Conservation (phyloP, 2,329 filamentous ascomycete species). For the Hysterium pulicare region DNA sequence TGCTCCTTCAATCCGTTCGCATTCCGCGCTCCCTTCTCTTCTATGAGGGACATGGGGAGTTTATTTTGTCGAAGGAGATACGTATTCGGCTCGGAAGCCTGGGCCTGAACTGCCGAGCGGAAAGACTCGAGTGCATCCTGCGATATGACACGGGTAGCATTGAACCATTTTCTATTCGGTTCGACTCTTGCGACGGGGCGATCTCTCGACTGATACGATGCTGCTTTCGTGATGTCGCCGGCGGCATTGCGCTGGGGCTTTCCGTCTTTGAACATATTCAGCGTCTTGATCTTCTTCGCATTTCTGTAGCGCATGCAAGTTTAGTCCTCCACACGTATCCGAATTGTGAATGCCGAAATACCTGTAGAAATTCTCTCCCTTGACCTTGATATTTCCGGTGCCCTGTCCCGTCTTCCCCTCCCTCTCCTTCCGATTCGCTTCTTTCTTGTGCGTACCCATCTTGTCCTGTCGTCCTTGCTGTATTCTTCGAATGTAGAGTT, state of each 20-base stretch:
- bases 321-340: too few relatives aligned
- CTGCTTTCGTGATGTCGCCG: conserved; percentile 81
- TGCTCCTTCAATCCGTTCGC: conserved; percentile 87
- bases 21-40: conserved; percentile 64
- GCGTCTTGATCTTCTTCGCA: conserved; percentile 82
- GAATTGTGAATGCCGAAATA: conserved; percentile 40
- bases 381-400: conserved; percentile 85
- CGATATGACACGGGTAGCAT: conserved; percentile 84
- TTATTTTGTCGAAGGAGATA: conserved; percentile 97
- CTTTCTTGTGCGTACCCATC: conserved; percentile 93
- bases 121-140: conserved; percentile 86
- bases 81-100: conserved; percentile 84
- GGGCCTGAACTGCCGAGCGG: conserved; percentile 86
- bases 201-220: conserved; percentile 78
- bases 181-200: conserved; percentile 82
- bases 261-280: conserved; percentile 90
- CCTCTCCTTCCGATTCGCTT: conserved; percentile 74
- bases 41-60: conserved; percentile 90
- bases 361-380: conserved; percentile 99
- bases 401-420: conserved; percentile 83
- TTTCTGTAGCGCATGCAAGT: conserved; percentile 36
- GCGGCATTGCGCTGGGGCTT: conserved; percentile 76
- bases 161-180: conserved; percentile 97
- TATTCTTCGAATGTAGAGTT: conserved; percentile 1
- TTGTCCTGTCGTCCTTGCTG: conserved; percentile 20